Base-by-base conservation (phyloP, 1,139 yeast species). In the Blastobotrys ciferrii region DNA sequence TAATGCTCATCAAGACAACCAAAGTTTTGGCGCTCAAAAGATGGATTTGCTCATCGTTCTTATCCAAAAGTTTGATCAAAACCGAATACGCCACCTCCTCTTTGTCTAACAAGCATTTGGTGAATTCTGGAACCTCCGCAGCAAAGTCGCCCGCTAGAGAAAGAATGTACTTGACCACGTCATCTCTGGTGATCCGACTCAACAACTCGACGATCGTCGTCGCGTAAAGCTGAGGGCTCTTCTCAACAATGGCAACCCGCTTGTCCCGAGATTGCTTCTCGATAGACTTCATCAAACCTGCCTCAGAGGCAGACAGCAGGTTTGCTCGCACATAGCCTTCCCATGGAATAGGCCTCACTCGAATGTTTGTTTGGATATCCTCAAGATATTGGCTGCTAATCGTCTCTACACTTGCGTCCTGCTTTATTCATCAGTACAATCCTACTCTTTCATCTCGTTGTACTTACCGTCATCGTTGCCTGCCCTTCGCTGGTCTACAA, bases 261-360 rank as follows among this genome's bases (percentile, higher is more conserved):
- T 61, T 64, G 36, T 66, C 68, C 25, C 64, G 57, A 47, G 67
- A 45, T 48, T 62, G 64, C 53, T 78, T 80, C 62, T 85, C 94
- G 58, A 87, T 74, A 40, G 77, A 73, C 65, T 82, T 83, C 62
- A 87, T 73, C 46, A 77, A 72, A 53, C 77, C 76, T 14, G 88
- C 88, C 62, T 86, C 89, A 52, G 79, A 82, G 47, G 75, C 75
- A 17, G 81, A 69, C 42, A 91, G 74, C 43, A 83, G 79, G 44
- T 80, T 82, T 11, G 94, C 84, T 53, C 96, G 77, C 15, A 87
- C 82, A 60, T 85, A 81, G 6, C 95, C 95, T 63, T 87, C 95
- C 97, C 97, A 91, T 20, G 96, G 95, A 52, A 91, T 80, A 31
- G 94, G 84, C 57, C 95, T 79, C 53, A 87, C 85, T 59, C 94